Conservation (phyloP, 768 basidiomycete species). For the Chalciporus sphaerocephalus region DNA sequence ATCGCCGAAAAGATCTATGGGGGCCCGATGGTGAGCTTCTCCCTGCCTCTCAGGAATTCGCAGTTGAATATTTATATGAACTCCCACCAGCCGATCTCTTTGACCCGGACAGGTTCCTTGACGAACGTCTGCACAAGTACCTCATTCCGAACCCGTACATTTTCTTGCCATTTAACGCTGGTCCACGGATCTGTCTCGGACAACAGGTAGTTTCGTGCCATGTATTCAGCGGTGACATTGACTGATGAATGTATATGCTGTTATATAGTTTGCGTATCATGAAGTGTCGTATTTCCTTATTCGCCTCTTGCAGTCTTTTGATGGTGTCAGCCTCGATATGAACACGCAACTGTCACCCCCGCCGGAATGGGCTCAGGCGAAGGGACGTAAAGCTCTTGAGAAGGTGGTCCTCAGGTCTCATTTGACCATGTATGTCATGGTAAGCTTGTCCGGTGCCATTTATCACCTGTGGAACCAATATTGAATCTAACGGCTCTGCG, state of each 20-base stretch:
- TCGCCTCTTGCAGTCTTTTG: constrained; percentile 48
- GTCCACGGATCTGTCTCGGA: constrained; percentile 60
- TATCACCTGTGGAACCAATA: neutral
- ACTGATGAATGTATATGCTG: neutral
- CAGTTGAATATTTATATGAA: neutral
- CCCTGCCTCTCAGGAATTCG: neutral
- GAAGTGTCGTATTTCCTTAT: constrained; percentile 52
- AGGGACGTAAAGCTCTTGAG: constrained; percentile 38
- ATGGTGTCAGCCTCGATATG: constrained; percentile 36
- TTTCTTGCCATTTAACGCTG: constrained; percentile 66
- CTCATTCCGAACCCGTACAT: constrained; percentile 60
- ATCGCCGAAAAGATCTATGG: constrained; percentile 38
- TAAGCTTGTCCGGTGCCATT: constrained; percentile 18
- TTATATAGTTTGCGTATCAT: constrained; percentile 49
- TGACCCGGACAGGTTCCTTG: constrained; percentile 64
- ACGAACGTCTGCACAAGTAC: constrained; percentile 50
- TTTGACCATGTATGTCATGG: constrained; percentile 42
- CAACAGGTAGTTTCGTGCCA: constrained; percentile 33
- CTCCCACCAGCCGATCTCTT: constrained; percentile 34
- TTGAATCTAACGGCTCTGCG: neutral
- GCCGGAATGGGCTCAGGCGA: constrained; percentile 29
- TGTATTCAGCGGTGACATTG: neutral
- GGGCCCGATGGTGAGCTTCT: constrained; percentile 32
- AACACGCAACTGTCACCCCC: constrained; percentile 35
- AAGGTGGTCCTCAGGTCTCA: constrained; percentile 37